Percentiles rank a stretch among this genome's conserved stretches.
phyloP scores from a whole-genome alignment of 352 stramenopile species.

The Phytophthora multivora region DNA sequence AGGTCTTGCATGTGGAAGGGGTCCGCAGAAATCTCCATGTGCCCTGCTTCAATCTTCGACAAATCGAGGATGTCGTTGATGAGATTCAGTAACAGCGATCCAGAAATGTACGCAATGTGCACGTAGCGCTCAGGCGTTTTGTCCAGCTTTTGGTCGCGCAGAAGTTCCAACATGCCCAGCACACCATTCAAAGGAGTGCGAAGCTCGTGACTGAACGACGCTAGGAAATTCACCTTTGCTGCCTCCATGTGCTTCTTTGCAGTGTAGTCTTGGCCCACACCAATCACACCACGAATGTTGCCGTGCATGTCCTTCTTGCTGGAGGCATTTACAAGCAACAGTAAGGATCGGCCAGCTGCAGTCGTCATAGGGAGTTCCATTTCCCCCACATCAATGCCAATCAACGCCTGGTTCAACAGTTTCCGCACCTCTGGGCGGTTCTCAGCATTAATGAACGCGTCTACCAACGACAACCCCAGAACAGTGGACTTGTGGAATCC shows the following conservation, averaged over 20 bases:
- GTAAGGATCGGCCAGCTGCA: slow-evolving; percentile 39
- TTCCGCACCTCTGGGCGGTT: slow-evolving; percentile 56
- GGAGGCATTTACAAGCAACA: slow-evolving; percentile 68
- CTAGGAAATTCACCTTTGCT: slow-evolving; percentile 68
- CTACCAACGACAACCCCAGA: slow-evolving; percentile 60
- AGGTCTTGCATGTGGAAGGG: slow-evolving; percentile 76
- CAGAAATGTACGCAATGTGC: slow-evolving; percentile 74
- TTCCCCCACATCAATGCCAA: slow-evolving; percentile 70
- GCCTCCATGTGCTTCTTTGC: slow-evolving; percentile 76
- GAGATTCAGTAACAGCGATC: slow-evolving; percentile 66
- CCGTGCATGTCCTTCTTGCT: slow-evolving; percentile 87
- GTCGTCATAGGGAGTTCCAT: slow-evolving; percentile 79
- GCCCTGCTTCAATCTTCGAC: slow-evolving; percentile 92
- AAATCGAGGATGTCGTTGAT: slow-evolving; percentile 90
- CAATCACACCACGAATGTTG: slow-evolving; percentile 89
- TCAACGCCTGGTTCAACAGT: slow-evolving; percentile 65
- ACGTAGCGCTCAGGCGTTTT: slow-evolving; percentile 68
- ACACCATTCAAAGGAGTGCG: slow-evolving; percentile 80
- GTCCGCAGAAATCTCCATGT: slow-evolving; percentile 81
- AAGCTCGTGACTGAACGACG: slow-evolving; percentile 73
- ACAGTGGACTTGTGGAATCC: slow-evolving; percentile 67
- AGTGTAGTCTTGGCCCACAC: slow-evolving; percentile 90
- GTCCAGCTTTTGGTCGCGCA: slow-evolving; percentile 66
- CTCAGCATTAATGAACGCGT: slow-evolving; percentile 65
- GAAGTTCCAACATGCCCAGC: slow-evolving; percentile 75